Evolutionary conservation across 2,329 filamentous ascomycete species (phyloP), one percentile per base, ranked within the genome.

Genomic region (Ophiostoma piceae): DNA sequence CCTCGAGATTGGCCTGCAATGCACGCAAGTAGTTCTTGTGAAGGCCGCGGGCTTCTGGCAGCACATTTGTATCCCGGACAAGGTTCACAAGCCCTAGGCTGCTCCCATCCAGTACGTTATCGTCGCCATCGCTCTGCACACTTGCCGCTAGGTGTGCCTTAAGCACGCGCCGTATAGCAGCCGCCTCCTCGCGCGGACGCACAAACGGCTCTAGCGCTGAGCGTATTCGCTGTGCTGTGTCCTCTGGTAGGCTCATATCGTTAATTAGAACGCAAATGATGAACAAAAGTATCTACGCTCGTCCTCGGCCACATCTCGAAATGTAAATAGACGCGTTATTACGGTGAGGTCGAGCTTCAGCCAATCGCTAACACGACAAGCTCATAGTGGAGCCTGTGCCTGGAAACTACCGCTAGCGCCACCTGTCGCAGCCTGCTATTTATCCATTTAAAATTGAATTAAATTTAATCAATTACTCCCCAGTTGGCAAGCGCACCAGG

Each of bases 1-100:
- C 85, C 67, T 82, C 80, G 19, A 83, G 72, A 74, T 88, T 87
- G 22, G 80, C 82, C 70, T 80, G 79, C 6, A 88, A 75, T 1
- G 84, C 85, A 66, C 84, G 82, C 39, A 88, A 75, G 72, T 88
- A 90, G 43, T 85, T 82, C 73, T 79, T 81, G 67, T 86, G 83
- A 19, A 84, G 75, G 0, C 84, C 86, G 43, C 79, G 80, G 0
- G 82, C 74, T 29, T 81, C 79, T 2, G 79, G 78, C 67, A 32
- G 67, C 37, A 57, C 69, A 22, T 77, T 76, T 68, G 82, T 74
- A 70, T 78, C 74, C 67, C 76, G 76, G 47, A 79, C 75, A 35
- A 78, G 71, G 64, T 83, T 81, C 51, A 82, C 75, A 12, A 89
- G 80, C 19, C 85, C 82, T 29, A 87, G 76, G 67, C 65, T 71